phyloP scores from a whole-genome alignment of 306 rosid genomes.

The Acacia acuminata region DNA sequence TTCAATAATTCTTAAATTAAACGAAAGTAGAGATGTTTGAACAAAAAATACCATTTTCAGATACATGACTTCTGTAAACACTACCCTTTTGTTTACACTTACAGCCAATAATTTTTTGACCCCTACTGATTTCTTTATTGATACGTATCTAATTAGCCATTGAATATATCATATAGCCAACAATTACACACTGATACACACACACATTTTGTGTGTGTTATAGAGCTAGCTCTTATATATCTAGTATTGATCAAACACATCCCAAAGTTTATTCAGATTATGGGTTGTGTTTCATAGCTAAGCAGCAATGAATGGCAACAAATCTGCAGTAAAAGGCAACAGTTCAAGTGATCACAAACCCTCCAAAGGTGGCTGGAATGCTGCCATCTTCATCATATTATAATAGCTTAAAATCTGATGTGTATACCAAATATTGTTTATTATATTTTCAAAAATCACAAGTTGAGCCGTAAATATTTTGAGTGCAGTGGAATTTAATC shows the following conservation, averaged over 20 bases:
- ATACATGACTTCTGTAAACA: not conserved
- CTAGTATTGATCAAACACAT: not conserved
- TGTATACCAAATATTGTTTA: too few relatives aligned
- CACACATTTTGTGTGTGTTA: too few relatives aligned
- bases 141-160: not conserved
- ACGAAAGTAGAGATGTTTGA: not conserved
- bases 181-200: too few relatives aligned
- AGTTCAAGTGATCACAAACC: not conserved
- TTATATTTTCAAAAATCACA: too few relatives aligned
- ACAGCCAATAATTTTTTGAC: not conserved
- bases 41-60: not conserved
- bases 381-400: slow-evolving; percentile 6
- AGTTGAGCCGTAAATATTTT: too few relatives aligned
- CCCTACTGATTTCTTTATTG: not conserved
- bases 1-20: too few relatives aligned
- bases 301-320: not conserved
- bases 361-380: slow-evolving; percentile 3
- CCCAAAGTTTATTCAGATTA: not conserved
- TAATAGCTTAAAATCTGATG: too few relatives aligned
- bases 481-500: too few relatives aligned
- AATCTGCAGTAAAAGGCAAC: not conserved
- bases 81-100: not conserved
- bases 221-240: not conserved
- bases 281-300: not conserved
- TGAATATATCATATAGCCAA: not conserved